Base-by-base conservation (phyloP, 2,329 filamentous ascomycete species). In the Neospermospora avenae region DNA sequence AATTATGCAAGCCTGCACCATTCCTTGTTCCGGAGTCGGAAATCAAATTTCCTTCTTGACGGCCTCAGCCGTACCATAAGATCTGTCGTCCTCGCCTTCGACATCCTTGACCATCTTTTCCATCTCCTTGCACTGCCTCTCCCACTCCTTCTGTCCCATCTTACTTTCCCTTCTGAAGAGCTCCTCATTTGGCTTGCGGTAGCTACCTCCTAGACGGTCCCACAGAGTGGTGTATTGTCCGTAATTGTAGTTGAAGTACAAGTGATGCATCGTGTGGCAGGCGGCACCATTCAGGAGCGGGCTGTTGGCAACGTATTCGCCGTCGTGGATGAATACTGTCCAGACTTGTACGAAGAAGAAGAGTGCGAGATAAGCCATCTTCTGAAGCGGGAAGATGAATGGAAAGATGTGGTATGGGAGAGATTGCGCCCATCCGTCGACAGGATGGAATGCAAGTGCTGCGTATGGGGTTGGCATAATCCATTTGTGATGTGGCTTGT, bases 401-500 rank as follows among this genome's bases (percentile, higher is more conserved):
- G 93, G 91, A 78, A 93, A 97, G 67, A 96, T 69, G 77, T 98
- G 93, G 78, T 98, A 98, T 0, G 93, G 93, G 49, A 96, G 74
- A 62, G 89, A 90, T 79, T 98, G 93, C 11, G 86, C 83, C 77
- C 88, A 97, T 71, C 93, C 93, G 72, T 98, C 93, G 55, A 97
- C 74, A 0, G 93, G 93, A 79, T 98, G 92, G 83, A 98, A 98
- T 60, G 93, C 93, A 73, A 96, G 90, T 68, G 88, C 92, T 44
- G 93, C 93, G 74, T 85, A 97, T 0, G 93, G 93, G 3, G 91
- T 96, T 3, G 93, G 93, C 91, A 97, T 96, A 77, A 98, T 97
- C 93, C 93, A 98, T 80, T 96, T 97, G 86, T 98, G 93, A 77
- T 98, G 93, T 67, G 92, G 88, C 84, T 98, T 98, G 84, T 98